Conservation (phyloP, 1,284 basidiomycete genomes). For the Ceratobasidium sp. region DNA sequence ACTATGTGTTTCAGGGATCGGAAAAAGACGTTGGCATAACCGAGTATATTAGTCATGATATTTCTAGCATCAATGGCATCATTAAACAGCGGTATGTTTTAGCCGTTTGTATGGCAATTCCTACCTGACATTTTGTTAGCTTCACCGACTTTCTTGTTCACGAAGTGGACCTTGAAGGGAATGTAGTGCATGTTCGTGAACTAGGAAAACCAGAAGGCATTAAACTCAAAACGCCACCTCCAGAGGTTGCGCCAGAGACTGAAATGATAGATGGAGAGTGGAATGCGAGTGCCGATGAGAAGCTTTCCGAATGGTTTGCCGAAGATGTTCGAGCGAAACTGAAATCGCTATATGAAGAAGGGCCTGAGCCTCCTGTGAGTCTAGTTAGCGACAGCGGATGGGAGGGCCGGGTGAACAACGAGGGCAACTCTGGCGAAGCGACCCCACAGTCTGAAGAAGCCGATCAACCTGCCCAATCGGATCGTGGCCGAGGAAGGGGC, state of each 20-base stretch:
- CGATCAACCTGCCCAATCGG: slow-evolving; percentile 16
- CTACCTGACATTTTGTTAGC: slow-evolving; percentile 53
- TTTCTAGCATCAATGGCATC: slow-evolving; percentile 82
- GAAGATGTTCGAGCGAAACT: slow-evolving; percentile 65
- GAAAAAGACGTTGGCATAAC: slow-evolving; percentile 91
- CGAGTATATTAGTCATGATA: slow-evolving; percentile 76
- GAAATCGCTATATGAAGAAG: slow-evolving; percentile 77
- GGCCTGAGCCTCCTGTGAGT: slow-evolving; percentile 68
- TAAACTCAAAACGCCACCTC: slow-evolving; percentile 33
- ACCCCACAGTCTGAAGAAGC: slow-evolving; percentile 45
- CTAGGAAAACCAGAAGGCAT: slow-evolving; percentile 66
- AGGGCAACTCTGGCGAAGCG: slow-evolving; percentile 43
- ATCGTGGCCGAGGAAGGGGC: slow-evolving; percentile 48
- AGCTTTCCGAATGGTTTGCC: slow-evolving; percentile 68
- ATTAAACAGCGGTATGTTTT: slow-evolving; percentile 86
- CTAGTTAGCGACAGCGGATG: slow-evolving; percentile 65
- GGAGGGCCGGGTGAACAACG: slow-evolving; percentile 58
- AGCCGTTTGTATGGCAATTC: not conserved
- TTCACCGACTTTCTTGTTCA: slow-evolving; percentile 95
- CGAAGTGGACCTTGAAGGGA: slow-evolving; percentile 81
- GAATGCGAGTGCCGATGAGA: slow-evolving; percentile 45
- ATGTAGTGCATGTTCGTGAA: slow-evolving; percentile 79
- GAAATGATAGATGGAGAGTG: slow-evolving; percentile 14
- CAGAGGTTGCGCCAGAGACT: not conserved
- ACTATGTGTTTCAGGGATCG: slow-evolving; percentile 63